Evolutionary conservation across 306 rosid species (phyloP), one percentile per base, ranked within the genome.

Genomic region (Gillenia trifoliata): DNA sequence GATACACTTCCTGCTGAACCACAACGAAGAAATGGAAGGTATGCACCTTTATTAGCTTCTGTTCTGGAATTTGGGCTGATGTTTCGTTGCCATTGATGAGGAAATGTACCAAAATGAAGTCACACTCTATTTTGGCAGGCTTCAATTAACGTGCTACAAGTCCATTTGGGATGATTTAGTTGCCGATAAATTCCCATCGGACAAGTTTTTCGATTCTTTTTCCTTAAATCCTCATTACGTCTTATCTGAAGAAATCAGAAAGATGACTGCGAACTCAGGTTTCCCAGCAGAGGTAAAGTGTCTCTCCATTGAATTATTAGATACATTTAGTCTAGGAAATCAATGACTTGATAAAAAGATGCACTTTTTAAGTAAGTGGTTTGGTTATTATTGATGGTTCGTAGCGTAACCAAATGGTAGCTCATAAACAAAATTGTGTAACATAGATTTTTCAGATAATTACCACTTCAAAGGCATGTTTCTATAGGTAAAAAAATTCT

Each of bases 21-120:
- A 23, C 97, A 93, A 73, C 75, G 66, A 78, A 84, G 98, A 82
- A 93, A 93, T 70, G 97, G 97, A 82, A 88, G 93, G 98, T 91
- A 76, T 71, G 80, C 33, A 23, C 15, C 66, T 79, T 75, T 81
- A 47, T 68, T 70, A 45, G 19, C 50, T 45, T 45, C n/a, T 50
- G 17, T 50, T 50, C n/a, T 50, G 3, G 57, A 23, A 50, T 6
- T 4, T 16, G 19, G 5, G 75, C 43, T 66, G 80, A 16, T 45
- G 50, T 45, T 38, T 38, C 3, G 13, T 11, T 64, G 38, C 77
- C 43, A 36, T 62, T 29, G 41, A 8, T 60, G 63, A 34, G 64
- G 54, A 57, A 68, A 47, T 75, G 68, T 36, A 17, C 77, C 33
- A 67, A 68, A n/a, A 64, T 74, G 40, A 30, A 66, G 68, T 71